Conservation (phyloP, 371 early-diverging fungal genomes). For the Catenaria anguillulae region DNA sequence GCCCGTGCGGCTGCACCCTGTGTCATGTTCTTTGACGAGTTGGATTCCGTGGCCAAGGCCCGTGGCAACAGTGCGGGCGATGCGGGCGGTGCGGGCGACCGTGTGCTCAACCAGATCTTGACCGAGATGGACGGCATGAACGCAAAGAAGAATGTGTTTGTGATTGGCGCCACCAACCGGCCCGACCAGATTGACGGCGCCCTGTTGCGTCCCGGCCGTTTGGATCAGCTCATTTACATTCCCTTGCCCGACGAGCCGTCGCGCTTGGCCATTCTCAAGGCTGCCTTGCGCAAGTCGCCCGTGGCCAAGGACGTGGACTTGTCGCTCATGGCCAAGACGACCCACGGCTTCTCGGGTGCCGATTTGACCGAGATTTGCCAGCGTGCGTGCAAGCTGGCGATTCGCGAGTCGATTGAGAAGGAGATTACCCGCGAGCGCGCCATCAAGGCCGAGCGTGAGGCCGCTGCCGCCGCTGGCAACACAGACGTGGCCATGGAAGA, state of each 20-base stretch:
- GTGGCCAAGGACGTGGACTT: slow-evolving; percentile 77
- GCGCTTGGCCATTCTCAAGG: slow-evolving; percentile 75
- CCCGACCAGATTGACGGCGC: slow-evolving; percentile 96
- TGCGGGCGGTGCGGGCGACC: slow-evolving; percentile 94
- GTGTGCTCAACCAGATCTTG: slow-evolving; percentile 98
- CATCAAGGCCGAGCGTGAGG: slow-evolving; percentile 45
- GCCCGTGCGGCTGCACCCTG: slow-evolving; percentile 99
- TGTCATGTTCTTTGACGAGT: slow-evolving; percentile 99
- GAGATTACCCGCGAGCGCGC: slow-evolving; percentile 65
- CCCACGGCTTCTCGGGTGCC: slow-evolving; percentile 98
- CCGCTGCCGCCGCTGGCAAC: slow-evolving; percentile 85
- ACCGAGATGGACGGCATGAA: slow-evolving; percentile 99
- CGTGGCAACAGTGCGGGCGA: slow-evolving; percentile 78
- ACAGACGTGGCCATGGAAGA: slow-evolving; percentile 69
- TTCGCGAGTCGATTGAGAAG: slow-evolving; percentile 93
- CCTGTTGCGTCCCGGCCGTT: slow-evolving; percentile 95
- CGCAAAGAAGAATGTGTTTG: slow-evolving; percentile 98
- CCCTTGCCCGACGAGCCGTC: slow-evolving; percentile 92
- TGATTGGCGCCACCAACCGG: slow-evolving; percentile 99
- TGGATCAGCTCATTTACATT: slow-evolving; percentile 99
- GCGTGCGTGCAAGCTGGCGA: slow-evolving; percentile 97
- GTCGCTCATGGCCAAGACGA: slow-evolving; percentile 68
- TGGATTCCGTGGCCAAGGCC: slow-evolving; percentile 98
- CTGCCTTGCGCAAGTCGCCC: slow-evolving; percentile 96
- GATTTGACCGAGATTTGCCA: slow-evolving; percentile 99